Conservation (phyloP, 2,329 filamentous ascomycete genomes). For the Aspergillus oerlinghausenensis region DNA sequence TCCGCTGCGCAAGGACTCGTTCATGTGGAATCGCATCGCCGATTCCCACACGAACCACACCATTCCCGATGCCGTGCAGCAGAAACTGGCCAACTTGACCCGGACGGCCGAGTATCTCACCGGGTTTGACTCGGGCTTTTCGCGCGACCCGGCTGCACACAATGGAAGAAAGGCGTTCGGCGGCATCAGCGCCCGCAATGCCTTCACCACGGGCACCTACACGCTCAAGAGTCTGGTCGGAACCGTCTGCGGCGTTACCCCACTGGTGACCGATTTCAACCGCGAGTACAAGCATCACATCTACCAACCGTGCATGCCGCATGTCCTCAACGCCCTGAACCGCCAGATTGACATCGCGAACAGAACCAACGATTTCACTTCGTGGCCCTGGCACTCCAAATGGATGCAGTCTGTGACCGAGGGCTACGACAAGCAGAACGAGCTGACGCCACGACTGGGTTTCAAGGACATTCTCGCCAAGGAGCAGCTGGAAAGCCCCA, state of each 20-base stretch:
- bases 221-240: slow-evolving; percentile 43
- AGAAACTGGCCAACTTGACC: slow-evolving; percentile 25
- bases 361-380: slow-evolving; percentile 21
- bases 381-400: slow-evolving; percentile 31
- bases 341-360: slow-evolving; percentile 19
- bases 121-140: slow-evolving; percentile 22
- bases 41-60: slow-evolving; percentile 31
- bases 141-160: slow-evolving; percentile 16
- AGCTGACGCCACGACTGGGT: slow-evolving; percentile 24
- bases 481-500: slow-evolving; percentile 20
- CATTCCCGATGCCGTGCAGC: slow-evolving; percentile 29
- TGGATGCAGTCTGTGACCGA: slow-evolving; percentile 33
- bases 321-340: slow-evolving; percentile 24
- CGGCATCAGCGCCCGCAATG: slow-evolving; percentile 41
- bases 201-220: slow-evolving; percentile 41
- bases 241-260: slow-evolving; percentile 41
- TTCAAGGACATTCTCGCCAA: slow-evolving; percentile 25
- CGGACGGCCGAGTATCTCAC: slow-evolving; percentile 27
- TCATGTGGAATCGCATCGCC: slow-evolving; percentile 32
- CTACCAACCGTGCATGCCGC: slow-evolving; percentile 45
- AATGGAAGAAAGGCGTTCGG: slow-evolving; percentile 27
- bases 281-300: slow-evolving; percentile 39
- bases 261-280: slow-evolving; percentile 42
- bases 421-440: slow-evolving; percentile 26
- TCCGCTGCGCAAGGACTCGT: slow-evolving; percentile 39